Base-by-base conservation (phyloP, 2,329 filamentous ascomycete genomes). In the Colletotrichum salicis region DNA sequence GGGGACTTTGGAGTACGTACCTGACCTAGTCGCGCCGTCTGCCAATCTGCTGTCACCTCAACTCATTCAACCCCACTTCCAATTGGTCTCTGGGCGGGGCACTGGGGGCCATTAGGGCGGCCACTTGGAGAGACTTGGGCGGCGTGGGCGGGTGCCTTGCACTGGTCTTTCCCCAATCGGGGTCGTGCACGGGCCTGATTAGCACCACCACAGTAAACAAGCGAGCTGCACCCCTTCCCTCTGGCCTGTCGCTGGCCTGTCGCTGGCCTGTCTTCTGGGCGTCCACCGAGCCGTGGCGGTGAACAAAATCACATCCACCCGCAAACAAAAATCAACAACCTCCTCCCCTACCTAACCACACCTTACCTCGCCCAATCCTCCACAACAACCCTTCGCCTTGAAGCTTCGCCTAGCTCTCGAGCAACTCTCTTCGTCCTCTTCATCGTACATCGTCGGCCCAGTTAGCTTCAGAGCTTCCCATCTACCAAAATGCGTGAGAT, bases 401-500 rank as follows among this genome's bases (percentile, higher is more conserved):
- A 73, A 74, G 73, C 73, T 74, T 67, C 67, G 56, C 67, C 76
- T 76, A 80, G 78, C 78, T 81, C 74, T 78, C 75, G 75, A 81
- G 75, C 59, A 74, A 74, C 74, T n/a, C 76, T 70, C 75, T 60
- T 67, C 73, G 64, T 72, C 67, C 67, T 75, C 73, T 68, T 45
- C 74, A 76, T 73, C 72, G 74, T 75, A 72, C 76, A 66, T 76
- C 74, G 70, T 76, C 76, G 51, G 59, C 70, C 77, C 68, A 75
- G 72, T 67, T 63, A 72, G 37, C 56, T 54, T 74, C 77, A 73
- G 33, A 55, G 71, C 75, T 72, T 75, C 70, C 73, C 74, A 72
- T 76, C 74, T 78, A 77, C 80, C 84, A 90, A 83, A 77, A 92
- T 92, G 90, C 90, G 90, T 87, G 90, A 92, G 85, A 92, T 92